These are phyloP conservation scores for Phtheirospermum japonicum DNA, from an alignment of 257 asterid genomes.

Conservation along the genomic window DNA sequence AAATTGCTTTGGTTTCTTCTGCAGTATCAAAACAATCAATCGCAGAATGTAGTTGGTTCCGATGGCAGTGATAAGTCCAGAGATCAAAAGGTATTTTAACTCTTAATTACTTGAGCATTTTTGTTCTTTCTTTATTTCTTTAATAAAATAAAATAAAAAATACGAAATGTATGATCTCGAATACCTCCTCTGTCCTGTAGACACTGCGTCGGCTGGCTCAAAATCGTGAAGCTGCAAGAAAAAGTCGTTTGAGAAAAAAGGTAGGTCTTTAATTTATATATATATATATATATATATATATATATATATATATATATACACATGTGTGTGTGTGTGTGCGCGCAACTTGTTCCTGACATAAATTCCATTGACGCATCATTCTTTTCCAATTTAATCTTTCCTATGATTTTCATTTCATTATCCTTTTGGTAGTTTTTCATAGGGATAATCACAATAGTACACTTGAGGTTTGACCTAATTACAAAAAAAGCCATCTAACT, in stretches of 20 bases:
- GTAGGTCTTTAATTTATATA: conserved; percentile 30
- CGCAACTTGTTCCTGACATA: background rate
- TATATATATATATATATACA: no score
- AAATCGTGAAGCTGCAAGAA: conserved; percentile 97
- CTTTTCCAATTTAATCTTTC: background rate
- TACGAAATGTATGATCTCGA: conserved; percentile 25
- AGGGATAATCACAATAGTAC: background rate
- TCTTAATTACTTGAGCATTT: conserved; percentile 3
- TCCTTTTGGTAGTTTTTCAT: background rate
- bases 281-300: background rate
- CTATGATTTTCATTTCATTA: conserved; percentile 5
- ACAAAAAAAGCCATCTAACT: background rate
- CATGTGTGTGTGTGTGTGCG: no score
- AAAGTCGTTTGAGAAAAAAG: conserved; percentile 90
- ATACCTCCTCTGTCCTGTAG: conserved; percentile 37
- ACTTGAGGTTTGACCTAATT: background rate
- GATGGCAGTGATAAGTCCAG: conserved; percentile 97
- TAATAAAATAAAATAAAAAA: background rate
- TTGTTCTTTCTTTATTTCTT: background rate
- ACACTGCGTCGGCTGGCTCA: conserved; percentile 88
- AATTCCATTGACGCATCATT: background rate
- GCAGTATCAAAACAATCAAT: conserved; percentile 62
- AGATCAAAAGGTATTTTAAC: conserved; percentile 84
- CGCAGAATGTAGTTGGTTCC: conserved; percentile 54
- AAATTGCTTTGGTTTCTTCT: conserved; percentile 25